Conservation (phyloP, 495 filamentous ascomycete species). For the Staphylotrichum tortipilum region DNA sequence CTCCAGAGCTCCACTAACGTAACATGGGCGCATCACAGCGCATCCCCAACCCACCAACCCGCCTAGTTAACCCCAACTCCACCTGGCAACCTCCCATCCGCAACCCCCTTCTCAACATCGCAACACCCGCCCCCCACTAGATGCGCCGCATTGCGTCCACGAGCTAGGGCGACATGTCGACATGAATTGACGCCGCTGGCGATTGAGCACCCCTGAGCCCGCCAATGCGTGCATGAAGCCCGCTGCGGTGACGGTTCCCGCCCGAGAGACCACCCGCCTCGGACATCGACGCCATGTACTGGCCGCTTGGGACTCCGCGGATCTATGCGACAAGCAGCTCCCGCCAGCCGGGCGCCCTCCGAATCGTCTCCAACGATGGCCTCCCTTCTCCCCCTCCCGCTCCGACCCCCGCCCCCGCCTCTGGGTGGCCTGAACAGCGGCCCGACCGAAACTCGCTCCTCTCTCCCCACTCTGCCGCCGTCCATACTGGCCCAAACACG, state of each 20-base stretch:
- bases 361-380: constrained; percentile 37
- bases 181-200: constrained; percentile 24
- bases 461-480: constrained; percentile 14
- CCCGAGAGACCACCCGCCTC: no score
- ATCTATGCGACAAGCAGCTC: constrained; percentile 65
- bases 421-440: constrained; percentile 18
- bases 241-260: constrained; percentile 22
- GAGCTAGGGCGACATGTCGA: constrained; percentile 1
- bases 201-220: not conserved
- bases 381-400: constrained; percentile 18
- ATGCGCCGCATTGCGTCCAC: not conserved
- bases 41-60: not conserved
- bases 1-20: constrained; percentile 5
- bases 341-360: constrained; percentile 42
- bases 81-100: not conserved
- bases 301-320: constrained; percentile 84
- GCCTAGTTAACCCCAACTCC: no score
- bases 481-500: constrained; percentile 20
- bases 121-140: not conserved
- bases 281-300: constrained; percentile 87
- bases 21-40: not conserved
- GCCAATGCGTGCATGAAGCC: constrained; percentile 23
- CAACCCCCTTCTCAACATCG: not conserved
- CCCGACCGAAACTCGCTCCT: constrained; percentile 19
- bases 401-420: no score